These are phyloP conservation scores for Madurella fahalii DNA, from an alignment of 2,329 filamentous ascomycete species.

Conservation along the genomic window DNA sequence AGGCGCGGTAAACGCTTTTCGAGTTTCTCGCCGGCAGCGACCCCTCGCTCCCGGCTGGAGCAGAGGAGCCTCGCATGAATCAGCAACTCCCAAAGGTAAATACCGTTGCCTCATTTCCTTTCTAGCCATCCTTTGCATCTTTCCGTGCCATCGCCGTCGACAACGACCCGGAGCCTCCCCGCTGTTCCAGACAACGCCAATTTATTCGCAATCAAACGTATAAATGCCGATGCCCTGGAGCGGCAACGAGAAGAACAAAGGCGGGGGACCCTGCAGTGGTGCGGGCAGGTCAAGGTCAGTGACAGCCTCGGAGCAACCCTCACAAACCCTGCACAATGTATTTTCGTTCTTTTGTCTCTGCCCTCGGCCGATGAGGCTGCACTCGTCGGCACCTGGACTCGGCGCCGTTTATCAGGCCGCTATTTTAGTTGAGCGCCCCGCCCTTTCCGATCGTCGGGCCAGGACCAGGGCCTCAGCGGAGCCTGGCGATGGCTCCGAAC, in stretches of 20 bases:
- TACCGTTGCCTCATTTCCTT: constrained; percentile 17
- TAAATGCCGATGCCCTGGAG: constrained; percentile 12
- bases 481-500: constrained; percentile 15
- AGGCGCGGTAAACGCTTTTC: constrained; percentile 28
- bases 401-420: constrained; percentile 12
- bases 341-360: constrained; percentile 4
- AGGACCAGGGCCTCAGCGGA: constrained; percentile 7
- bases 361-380: constrained; percentile 14
- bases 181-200: constrained; percentile 22
- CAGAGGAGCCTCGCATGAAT: constrained; percentile 43
- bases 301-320: constrained; percentile 20
- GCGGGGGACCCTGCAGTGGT: constrained; percentile 11
- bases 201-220: constrained; percentile 23
- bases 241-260: constrained; percentile 4
- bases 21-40: constrained; percentile 29
- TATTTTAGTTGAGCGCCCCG: constrained; percentile 4
- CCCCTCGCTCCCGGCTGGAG: constrained; percentile 33
- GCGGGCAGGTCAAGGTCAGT: constrained; percentile 20
- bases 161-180: constrained; percentile 7
- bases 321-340: constrained; percentile 12
- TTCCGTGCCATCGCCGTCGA: background rate
- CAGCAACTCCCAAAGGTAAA: constrained; percentile 43
- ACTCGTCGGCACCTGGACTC: background rate
- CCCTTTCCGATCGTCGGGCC: constrained; percentile 17
- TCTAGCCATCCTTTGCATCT: constrained; percentile 14